Base-by-base conservation (phyloP, 768 basidiomycete species). In the Agaricus blazei region DNA sequence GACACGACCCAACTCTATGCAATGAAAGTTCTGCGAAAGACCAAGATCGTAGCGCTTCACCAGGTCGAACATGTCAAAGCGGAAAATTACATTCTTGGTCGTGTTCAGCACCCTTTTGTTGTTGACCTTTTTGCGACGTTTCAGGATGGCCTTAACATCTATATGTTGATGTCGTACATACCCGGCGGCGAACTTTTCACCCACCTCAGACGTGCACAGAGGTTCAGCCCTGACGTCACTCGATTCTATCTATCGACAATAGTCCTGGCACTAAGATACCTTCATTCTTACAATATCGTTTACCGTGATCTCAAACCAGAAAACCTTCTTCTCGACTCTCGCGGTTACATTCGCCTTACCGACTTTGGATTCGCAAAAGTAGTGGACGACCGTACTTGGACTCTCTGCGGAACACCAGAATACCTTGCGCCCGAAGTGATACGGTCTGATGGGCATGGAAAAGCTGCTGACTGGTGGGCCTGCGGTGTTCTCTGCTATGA, bases 401-500 rank as follows among this genome's bases (percentile, higher is more conserved):
- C 97, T 6, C 78, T 99, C 31, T 99, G 97, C 64, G 93, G 93
- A 36, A 96, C 93, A 9, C 93, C 93, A 19, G 93, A 95, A 71
- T 98, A 99, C 67, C 85, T 99, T 37, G 96, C 97, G 2, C 97
- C 97, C 19, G 97, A 99, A 72, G 97, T 99, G 56, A 97, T 99
- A 56, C 88, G 96, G 65, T 93, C 92, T 5, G 94, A 96, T 59
- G 97, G 97, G 9, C 97, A 99, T 70, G 94, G 94, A 9, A 96
- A 97, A 69, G 94, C 95, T 8, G 95, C 94, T 5, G 96, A 99
- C 67, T 99, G 94, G 94, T 99, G 97, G 97, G 96, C 97, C 8
- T 88, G 94, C 64, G 97, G 97, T 19, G 90, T 98, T 45, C 77
- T 99, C 36, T 93, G 91, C 68, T 99, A 96, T 68, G 97, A 99